These are phyloP conservation scores for Chrysosporium keratinophilum DNA, from an alignment of 2,329 filamentous ascomycete species.

Conservation along the genomic window DNA sequence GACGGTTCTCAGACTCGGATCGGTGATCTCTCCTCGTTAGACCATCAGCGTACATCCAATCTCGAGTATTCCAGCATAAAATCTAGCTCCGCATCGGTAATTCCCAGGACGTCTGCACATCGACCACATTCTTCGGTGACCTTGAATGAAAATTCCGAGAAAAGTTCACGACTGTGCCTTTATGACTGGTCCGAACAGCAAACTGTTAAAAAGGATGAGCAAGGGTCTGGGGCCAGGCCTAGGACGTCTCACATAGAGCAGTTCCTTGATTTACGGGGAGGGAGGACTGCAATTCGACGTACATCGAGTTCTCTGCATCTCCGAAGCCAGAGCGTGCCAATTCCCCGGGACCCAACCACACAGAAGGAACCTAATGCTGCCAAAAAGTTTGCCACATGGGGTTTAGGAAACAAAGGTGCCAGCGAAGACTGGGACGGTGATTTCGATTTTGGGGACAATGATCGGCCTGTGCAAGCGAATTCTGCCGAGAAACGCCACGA, in stretches of 20 bases:
- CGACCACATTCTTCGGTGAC: slow-evolving; percentile 11
- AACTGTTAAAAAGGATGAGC: slow-evolving; percentile 43
- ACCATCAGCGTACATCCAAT: neutral
- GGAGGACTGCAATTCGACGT: slow-evolving; percentile 48
- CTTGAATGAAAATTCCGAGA: slow-evolving; percentile 9
- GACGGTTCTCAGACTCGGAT: neutral
- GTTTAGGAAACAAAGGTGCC: slow-evolving; percentile 54
- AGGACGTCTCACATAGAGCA: slow-evolving; percentile 56
- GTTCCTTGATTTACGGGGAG: slow-evolving; percentile 45
- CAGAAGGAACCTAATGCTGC: slow-evolving; percentile 40
- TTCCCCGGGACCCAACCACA: slow-evolving; percentile 42
- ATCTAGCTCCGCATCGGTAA: neutral
- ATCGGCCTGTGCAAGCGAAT: slow-evolving; percentile 23
- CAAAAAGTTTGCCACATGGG: slow-evolving; percentile 55
- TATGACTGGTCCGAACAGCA: slow-evolving; percentile 57
- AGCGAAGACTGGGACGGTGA: slow-evolving; percentile 61
- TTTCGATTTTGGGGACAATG: slow-evolving; percentile 51
- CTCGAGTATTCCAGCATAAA: neutral
- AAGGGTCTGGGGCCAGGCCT: slow-evolving; percentile 46
- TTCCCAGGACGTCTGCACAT: neutral
- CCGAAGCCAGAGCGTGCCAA: slow-evolving; percentile 56
- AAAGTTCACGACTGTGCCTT: slow-evolving; percentile 22
- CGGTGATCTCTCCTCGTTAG: neutral
- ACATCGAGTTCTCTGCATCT: slow-evolving; percentile 51
- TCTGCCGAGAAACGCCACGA: neutral